Evolutionary conservation across 495 filamentous ascomycete genomes (phyloP), one percentile per base, ranked within the genome.

Genomic region (Ramalina intermedia): DNA sequence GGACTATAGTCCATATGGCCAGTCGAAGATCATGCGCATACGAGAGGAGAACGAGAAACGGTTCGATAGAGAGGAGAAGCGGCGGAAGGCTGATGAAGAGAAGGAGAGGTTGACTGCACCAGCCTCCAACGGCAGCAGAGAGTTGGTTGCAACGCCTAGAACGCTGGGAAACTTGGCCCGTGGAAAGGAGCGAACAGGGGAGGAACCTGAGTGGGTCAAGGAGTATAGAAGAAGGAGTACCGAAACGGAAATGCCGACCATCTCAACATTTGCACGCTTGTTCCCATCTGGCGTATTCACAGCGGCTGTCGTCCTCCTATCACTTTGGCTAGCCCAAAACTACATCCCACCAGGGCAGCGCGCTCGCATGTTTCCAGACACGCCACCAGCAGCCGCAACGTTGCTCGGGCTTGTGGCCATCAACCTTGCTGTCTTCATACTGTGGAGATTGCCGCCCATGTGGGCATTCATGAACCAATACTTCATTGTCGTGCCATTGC

Each of bases 361-460:
- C 6, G 66, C 71, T 20, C 72, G 88, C 45, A 54, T 90, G 41
- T 88, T 73, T 59, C 85, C 86, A 0, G 77, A 82, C 54, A 64
- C 85, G 2, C 83, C 87, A 2, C 84, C 84, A 1, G 78, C 90
- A 3, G 78, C 81, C 2, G 86, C 89, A 24, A 96, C 93, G 9
- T 67, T 87, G 11, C 61, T 75, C 41, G 68, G 67, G 13, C 68
- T 96, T 46, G 74, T 90, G 29, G 71, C 67, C 17, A 57, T 71
- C 33, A 94, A 95, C 57, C 33, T 79, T 12, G 56, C 66, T 4
- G 63, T 89, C 14, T 84, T 73, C 48, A 35, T 72, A 7, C 51
- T 71, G 14, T 94, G 87, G 86, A 75, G 72, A 55, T 41, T 76
- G 3, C 85, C 87, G 4, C 73, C 79, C 0, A 49, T 79, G 12